These are phyloP conservation scores for Aspergillus incahuasiensis DNA, from an alignment of 495 filamentous ascomycete genomes.

Conservation along the genomic window DNA sequence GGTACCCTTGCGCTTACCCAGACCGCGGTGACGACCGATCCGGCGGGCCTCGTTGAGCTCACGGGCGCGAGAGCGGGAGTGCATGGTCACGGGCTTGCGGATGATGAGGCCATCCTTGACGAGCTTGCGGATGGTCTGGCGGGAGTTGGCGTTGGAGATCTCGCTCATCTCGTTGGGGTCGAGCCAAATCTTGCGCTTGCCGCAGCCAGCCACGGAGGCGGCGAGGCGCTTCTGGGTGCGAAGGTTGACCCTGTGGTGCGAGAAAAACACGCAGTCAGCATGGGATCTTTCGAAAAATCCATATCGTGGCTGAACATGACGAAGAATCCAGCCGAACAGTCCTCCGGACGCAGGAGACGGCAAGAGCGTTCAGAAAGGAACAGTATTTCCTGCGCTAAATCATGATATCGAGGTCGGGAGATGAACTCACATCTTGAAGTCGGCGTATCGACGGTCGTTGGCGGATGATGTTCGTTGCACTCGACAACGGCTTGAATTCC, in stretches of 20 bases:
- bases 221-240: slow-evolving; percentile 99
- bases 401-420: slow-evolving; percentile 21
- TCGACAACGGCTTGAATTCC: slow-evolving; percentile 40
- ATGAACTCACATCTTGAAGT: slow-evolving; percentile 52
- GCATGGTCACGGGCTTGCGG: slow-evolving; percentile 99
- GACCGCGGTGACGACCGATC: slow-evolving; percentile 92
- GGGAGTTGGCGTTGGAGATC: slow-evolving; percentile 99
- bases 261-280: slow-evolving; percentile 36
- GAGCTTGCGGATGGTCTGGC: slow-evolving; percentile 99
- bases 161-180: slow-evolving; percentile 99
- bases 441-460: slow-evolving; percentile 53
- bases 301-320: slow-evolving; percentile 1
- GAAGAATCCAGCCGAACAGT: slow-evolving; percentile 1
- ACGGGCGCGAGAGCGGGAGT: slow-evolving; percentile 92
- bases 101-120: slow-evolving; percentile 99
- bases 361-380: slow-evolving; percentile 16
- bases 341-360: slow-evolving; percentile 7
- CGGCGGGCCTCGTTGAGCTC: slow-evolving; percentile 84
- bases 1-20: slow-evolving; percentile 99
- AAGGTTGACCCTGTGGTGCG: slow-evolving; percentile 84
- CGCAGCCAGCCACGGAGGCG: slow-evolving; percentile 94
- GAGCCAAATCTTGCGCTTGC: slow-evolving; percentile 99
- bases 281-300: slow-evolving; percentile 14
- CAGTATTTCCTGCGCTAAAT: slow-evolving; percentile 13
- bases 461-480: slow-evolving; percentile 50